Percentiles rank a stretch among this genome's conserved stretches.
Conservation (phyloP, 176 grass and related monocot genomes). For the Oryza rufipogon region DNA sequence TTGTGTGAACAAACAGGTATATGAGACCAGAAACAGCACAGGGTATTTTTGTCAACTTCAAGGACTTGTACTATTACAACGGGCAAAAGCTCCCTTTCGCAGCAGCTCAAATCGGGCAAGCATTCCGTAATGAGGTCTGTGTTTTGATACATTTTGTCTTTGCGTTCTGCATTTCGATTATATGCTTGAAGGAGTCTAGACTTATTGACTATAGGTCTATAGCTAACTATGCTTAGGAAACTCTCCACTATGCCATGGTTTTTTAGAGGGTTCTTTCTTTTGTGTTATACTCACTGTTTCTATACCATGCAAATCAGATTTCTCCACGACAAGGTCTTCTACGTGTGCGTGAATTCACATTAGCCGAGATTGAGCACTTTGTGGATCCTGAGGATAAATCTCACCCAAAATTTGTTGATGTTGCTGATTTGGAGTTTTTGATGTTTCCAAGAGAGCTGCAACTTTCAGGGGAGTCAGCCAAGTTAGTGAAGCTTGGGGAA, state of each 20-base stretch:
- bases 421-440: slow-evolving; percentile 70
- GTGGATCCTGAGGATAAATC: slow-evolving; percentile 85
- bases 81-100: slow-evolving; percentile 85
- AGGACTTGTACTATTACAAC: slow-evolving; percentile 86
- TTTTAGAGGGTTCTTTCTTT: background rate
- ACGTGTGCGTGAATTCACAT: slow-evolving; percentile 80
- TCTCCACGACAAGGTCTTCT: slow-evolving; percentile 89
- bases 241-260: background rate
- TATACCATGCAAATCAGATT: slow-evolving; percentile 52
- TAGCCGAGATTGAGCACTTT: slow-evolving; percentile 91
- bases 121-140: slow-evolving; percentile 79
- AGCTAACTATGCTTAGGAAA: background rate
- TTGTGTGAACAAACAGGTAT: slow-evolving; percentile 55
- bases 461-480: slow-evolving; percentile 63
- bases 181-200: background rate
- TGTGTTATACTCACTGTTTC: slow-evolving; percentile 22
- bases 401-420: slow-evolving; percentile 78
- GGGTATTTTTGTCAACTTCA: slow-evolving; percentile 93
- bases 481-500: slow-evolving; percentile 59
- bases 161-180: background rate
- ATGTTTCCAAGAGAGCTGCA: slow-evolving; percentile 82
- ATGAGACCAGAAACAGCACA: slow-evolving; percentile 90
- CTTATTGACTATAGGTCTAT: background rate
- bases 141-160: background rate
- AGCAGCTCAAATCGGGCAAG: slow-evolving; percentile 78